Evolutionary conservation across 2,329 filamentous ascomycete species (phyloP).

Genomic region (Salinomyces thailandicus): DNA sequence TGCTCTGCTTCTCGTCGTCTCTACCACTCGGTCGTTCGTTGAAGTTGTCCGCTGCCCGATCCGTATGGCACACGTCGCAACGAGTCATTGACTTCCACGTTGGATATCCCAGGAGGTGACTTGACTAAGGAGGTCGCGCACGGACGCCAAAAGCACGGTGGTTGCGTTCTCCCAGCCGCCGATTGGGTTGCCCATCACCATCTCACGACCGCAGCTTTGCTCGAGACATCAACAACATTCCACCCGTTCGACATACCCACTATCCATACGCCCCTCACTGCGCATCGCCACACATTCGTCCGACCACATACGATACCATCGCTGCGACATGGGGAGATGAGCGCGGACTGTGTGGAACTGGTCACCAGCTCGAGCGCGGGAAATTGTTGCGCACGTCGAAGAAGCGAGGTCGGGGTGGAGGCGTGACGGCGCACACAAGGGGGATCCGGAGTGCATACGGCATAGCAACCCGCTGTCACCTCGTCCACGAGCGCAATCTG

Average conservation of each 20-base stretch:
- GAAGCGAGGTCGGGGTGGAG: conserved; percentile 1
- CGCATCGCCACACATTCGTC: background rate
- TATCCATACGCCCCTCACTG: background rate
- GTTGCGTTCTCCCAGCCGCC: too few relatives aligned
- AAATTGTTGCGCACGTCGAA: background rate
- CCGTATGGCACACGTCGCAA: too few relatives aligned
- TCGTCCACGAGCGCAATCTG: conserved; percentile 5
- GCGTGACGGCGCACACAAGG: conserved; percentile 3
- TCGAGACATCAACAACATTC: conserved; percentile 1
- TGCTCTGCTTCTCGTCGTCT: too few relatives aligned
- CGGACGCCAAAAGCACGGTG: background rate
- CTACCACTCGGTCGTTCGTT: too few relatives aligned
- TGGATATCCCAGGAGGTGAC: too few relatives aligned
- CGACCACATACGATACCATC: background rate
- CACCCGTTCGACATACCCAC: background rate
- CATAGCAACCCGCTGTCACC: conserved; percentile 8
- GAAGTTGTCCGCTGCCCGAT: too few relatives aligned
- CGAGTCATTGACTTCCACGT: background rate
- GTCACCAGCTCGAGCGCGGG: background rate
- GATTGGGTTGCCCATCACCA: background rate
- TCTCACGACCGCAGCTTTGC: background rate
- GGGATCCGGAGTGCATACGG: conserved; percentile 5
- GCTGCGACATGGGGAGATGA: background rate
- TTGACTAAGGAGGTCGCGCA: background rate
- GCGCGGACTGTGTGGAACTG: background rate